Percentiles rank a stretch among this genome's conserved stretches.
Evolutionary conservation across 345 rosid genomes (phyloP).

Genomic region (Limnanthes douglasii): DNA sequence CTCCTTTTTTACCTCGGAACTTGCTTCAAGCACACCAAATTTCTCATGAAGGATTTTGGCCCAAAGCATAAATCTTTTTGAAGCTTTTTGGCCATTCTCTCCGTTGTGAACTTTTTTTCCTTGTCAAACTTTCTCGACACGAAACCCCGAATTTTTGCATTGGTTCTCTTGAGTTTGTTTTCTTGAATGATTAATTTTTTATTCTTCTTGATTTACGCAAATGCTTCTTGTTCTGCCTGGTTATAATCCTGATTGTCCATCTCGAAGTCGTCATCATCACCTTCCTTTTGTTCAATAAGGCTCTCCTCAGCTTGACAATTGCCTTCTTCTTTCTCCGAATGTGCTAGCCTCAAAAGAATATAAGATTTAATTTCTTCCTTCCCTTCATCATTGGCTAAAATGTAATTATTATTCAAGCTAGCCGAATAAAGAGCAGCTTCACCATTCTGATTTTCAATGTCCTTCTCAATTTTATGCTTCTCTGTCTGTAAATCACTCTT

Average conservation of each 20-base stretch:
- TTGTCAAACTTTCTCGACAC: no score
- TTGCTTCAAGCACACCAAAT: no score
- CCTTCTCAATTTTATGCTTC: conserved; percentile 50
- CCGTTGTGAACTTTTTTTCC: no score
- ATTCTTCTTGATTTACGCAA: conserved; percentile 47
- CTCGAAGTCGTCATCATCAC: conserved; percentile 36
- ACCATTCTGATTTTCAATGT: conserved; percentile 63
- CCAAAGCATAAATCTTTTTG: no score
- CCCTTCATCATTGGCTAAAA: conserved; percentile 53
- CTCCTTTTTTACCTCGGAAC: no score
- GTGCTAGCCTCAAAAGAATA: conserved; percentile 44
- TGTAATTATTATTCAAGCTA: conserved; percentile 50
- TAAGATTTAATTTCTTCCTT: conserved; percentile 65
- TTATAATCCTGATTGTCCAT: conserved; percentile 33
- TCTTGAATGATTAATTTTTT: conserved; percentile 40
- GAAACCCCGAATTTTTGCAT: no score
- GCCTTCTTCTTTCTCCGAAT: conserved; percentile 54
- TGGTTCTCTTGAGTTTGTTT: no score
- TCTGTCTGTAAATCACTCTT: conserved; percentile 69
- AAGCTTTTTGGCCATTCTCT: no score
- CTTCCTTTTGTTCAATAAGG: no score
- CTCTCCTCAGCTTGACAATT: conserved; percentile 34
- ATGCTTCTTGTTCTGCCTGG: conserved; percentile 42
- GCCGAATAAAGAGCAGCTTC: conserved; percentile 72
- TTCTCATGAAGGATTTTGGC: no score